Evolutionary conservation across 192 early-diverging fungal species (phyloP), one percentile per base, ranked within the genome.

Genomic region (Entomortierella beljakovae): DNA sequence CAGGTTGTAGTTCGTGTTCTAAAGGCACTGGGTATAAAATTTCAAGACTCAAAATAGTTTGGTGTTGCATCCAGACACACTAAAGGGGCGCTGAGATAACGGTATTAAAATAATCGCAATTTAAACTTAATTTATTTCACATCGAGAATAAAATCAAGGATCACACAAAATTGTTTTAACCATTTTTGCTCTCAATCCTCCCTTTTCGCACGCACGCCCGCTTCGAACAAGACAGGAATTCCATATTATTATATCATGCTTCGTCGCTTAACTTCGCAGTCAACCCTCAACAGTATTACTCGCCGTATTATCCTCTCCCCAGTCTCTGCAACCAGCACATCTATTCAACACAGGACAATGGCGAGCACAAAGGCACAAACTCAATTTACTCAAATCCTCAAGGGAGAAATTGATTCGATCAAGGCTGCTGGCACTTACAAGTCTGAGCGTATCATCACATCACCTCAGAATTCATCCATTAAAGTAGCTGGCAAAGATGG

Each of bases 381-480:
- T n/a, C 61, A 61, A 23, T 79, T 79, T 62, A 70, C 38, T 35
- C 43, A 71, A 26, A 72, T 79, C 55, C 68, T 86, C 50, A 66
- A 42, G 26, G 31, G 64, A 3, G 75, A 88, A 51, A 75, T 91
- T 46, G 88, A 87, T 1, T 62, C 40, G 29, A 91, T 91, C 82
- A 83, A 82, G 48, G 29, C 80, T 7, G 86, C 88, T 9, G 90
- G 90, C 34, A 92, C 90, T 1, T 92, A 87, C 85, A 92, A 92
- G 74, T 80, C 81, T 11, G 90, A 92, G 79, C 89, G 90, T 9
- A 50, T 92, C 22, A 89, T 92, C 60, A 70, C 81, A 18, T 84
- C 88, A 1, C 82, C 89, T 10, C 90, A 92, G 75, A 80, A 81
- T 52, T 75, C 85, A 9, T 59, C 73, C 6, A 89, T 90, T 57